phyloP scores from a whole-genome alignment of 345 rosid species.

The Cardamine resedifolia region DNA sequence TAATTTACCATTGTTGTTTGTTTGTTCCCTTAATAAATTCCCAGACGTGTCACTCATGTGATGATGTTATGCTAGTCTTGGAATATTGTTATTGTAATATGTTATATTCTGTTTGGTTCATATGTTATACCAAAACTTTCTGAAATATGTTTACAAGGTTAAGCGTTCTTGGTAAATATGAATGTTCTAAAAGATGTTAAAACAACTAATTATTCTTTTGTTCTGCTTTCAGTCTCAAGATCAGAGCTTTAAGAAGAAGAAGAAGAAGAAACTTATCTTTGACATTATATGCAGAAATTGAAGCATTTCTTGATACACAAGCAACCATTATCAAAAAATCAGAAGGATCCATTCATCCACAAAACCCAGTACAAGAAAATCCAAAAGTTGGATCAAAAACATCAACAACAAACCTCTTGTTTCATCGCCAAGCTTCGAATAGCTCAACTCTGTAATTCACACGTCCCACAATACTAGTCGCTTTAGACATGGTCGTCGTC shows the following conservation, averaged over 20 bases:
- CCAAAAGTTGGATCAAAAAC: slow-evolving; percentile 23
- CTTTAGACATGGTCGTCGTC: slow-evolving; percentile 47
- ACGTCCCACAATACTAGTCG: slow-evolving; percentile 41
- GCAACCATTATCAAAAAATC: slow-evolving; percentile 26
- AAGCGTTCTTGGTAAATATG: neutral
- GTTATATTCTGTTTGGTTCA: neutral
- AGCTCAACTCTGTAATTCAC: slow-evolving; percentile 65
- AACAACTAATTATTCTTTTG: neutral
- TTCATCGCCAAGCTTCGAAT: slow-evolving; percentile 72
- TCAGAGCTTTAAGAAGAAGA: neutral
- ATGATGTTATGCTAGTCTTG: neutral
- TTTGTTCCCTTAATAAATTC: slow-evolving; percentile 1
- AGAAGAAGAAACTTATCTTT: slow-evolving; percentile 3
- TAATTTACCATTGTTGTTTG: neutral
- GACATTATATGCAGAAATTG: slow-evolving; percentile 30
- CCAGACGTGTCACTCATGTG: neutral
- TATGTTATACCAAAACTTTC: neutral
- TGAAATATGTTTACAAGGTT: neutral
- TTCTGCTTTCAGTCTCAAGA: neutral
- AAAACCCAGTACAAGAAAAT: slow-evolving; percentile 10
- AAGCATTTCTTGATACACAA: slow-evolving; percentile 28
- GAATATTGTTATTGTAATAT: neutral
- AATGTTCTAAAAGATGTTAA: neutral
- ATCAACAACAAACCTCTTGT: slow-evolving; percentile 5
- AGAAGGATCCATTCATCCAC: slow-evolving; percentile 25